Evolutionary conservation across 2,329 filamentous ascomycete genomes (phyloP).

Genomic region (Aspergillus pseudoglaucus): DNA sequence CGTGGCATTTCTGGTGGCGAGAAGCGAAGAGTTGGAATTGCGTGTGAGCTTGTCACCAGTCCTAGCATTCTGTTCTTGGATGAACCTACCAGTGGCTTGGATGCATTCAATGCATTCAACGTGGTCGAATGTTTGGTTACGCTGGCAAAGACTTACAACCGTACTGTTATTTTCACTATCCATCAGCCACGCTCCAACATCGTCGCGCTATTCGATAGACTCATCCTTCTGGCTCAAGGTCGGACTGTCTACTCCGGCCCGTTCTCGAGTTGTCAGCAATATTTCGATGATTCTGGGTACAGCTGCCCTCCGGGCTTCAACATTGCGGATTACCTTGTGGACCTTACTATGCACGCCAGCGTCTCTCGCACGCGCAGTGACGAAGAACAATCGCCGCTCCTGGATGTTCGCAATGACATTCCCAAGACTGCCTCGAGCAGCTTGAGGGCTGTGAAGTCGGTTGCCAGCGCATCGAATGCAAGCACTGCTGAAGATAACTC

Average conservation of each 20-base stretch:
- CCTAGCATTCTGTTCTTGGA: conserved; percentile 96
- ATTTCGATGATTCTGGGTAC: conserved; percentile 90
- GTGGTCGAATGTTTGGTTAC: conserved; percentile 94
- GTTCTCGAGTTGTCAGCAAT: conserved; percentile 79
- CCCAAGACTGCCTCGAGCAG: conserved; percentile 75
- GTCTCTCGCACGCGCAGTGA: conserved; percentile 49
- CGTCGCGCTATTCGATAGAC: conserved; percentile 87
- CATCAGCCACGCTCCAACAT: conserved; percentile 98
- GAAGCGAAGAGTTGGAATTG: conserved; percentile 92
- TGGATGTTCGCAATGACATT: conserved; percentile 55
- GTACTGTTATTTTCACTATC: conserved; percentile 96
- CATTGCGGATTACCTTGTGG: conserved; percentile 95
- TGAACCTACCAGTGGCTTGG: conserved; percentile 91
- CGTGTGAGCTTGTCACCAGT: conserved; percentile 94
- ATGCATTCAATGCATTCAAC: conserved; percentile 97
- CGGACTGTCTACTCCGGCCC: conserved; percentile 90
- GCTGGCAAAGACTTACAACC: conserved; percentile 89
- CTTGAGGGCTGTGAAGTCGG: conserved; percentile 80
- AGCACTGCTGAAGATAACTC: conserved; percentile 61
- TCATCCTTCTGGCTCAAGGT: conserved; percentile 85
- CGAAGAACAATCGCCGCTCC: conserved; percentile 46
- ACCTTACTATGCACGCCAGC: conserved; percentile 93
- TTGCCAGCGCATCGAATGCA: conserved; percentile 72
- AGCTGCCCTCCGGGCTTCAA: conserved; percentile 95
- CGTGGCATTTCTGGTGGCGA: conserved; percentile 96